Base-by-base conservation (phyloP, 2,329 filamentous ascomycete genomes). In the Xylariaceae sp. region DNA sequence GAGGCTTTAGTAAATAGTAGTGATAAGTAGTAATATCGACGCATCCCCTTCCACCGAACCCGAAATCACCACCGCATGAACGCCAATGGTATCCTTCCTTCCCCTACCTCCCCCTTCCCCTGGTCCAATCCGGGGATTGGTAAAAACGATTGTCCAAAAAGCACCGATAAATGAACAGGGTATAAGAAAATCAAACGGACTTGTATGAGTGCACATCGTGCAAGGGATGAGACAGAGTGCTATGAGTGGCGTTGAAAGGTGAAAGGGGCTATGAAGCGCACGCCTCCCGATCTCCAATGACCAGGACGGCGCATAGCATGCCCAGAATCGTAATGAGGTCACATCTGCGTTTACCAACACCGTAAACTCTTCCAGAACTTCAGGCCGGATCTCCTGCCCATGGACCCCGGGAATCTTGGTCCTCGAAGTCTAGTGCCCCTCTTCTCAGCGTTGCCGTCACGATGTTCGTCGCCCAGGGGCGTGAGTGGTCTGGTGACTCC, bases 401-500 rank as follows among this genome's bases (percentile, higher is more conserved):
- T 65, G 37, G 74, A 74, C 18, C 78, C 72, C 6, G 78, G 74
- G 6, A 78, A 68, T 15, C 80, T 76, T 0, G 76, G 75, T 0
- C 72, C 76, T n/a, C 78, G 60, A 9, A 65, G 57, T 44, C 66
- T 68, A 1, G 65, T 58, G 8, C 64, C 67, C 30, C 64, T 69
- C 70, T 81, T 80, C 70, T 81, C 77, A 41, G 71, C 70, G 44
- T 71, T 71, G 51, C 64, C 69, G 11, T 61, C 62, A 34, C 72
- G 61, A 0, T 58, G 57, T 18, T 62, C 69, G 55, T 66, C 68
- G 1, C 80, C 79, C 55, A 85, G 71, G 30, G 83, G 83, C 15
- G 80, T 82, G 54, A 85, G 69, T 23, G 83, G 82, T 73, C 82
- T 83, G 17, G 83, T 85, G 73, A 82, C 79, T 62, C 82, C 82